These are phyloP conservation scores for Alternaria triticina DNA, from an alignment of 2,329 filamentous ascomycete species.

Conservation along the genomic window DNA sequence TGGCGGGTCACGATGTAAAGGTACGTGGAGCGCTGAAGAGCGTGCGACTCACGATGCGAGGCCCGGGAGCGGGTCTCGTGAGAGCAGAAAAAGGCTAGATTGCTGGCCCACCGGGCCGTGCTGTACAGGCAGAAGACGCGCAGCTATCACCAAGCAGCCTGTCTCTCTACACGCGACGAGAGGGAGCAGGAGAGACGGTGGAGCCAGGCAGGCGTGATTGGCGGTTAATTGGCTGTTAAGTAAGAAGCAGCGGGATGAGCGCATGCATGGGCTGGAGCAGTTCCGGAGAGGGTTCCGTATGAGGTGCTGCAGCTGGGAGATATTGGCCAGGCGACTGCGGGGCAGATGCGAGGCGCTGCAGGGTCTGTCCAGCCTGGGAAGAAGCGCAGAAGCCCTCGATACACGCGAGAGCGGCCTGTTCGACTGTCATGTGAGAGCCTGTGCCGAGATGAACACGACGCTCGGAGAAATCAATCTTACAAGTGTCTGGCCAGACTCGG, in stretches of 20 bases:
- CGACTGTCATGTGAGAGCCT: slow-evolving; percentile 10
- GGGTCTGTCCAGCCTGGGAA: slow-evolving; percentile 22
- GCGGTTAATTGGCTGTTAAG: slow-evolving; percentile 25
- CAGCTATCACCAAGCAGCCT: slow-evolving; percentile 8
- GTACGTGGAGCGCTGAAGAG: slow-evolving; percentile 31
- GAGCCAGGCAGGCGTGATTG: slow-evolving; percentile 22
- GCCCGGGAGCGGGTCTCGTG: slow-evolving; percentile 40
- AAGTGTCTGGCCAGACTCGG: slow-evolving; percentile 2
- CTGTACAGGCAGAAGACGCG: slow-evolving; percentile 20
- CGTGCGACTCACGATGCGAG: slow-evolving; percentile 26
- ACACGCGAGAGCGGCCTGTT: slow-evolving; percentile 7
- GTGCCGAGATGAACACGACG: slow-evolving; percentile 5
- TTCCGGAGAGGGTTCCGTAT: slow-evolving; percentile 24
- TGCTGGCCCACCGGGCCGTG: slow-evolving; percentile 36
- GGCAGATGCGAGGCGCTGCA: slow-evolving; percentile 24
- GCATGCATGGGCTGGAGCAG: slow-evolving; percentile 15
- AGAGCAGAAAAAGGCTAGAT: slow-evolving; percentile 37
- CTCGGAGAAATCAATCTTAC: slow-evolving; percentile 8
- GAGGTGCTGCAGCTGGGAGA: neutral
- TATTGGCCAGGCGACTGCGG: slow-evolving; percentile 19
- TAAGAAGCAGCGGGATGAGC: slow-evolving; percentile 22
- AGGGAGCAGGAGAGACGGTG: slow-evolving; percentile 1
- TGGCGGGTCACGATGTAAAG: slow-evolving; percentile 26
- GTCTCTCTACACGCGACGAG: slow-evolving; percentile 11
- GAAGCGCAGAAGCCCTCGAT: slow-evolving; percentile 8